Conservation (phyloP, 495 filamentous ascomycete species). For the Xylaria scruposa region DNA sequence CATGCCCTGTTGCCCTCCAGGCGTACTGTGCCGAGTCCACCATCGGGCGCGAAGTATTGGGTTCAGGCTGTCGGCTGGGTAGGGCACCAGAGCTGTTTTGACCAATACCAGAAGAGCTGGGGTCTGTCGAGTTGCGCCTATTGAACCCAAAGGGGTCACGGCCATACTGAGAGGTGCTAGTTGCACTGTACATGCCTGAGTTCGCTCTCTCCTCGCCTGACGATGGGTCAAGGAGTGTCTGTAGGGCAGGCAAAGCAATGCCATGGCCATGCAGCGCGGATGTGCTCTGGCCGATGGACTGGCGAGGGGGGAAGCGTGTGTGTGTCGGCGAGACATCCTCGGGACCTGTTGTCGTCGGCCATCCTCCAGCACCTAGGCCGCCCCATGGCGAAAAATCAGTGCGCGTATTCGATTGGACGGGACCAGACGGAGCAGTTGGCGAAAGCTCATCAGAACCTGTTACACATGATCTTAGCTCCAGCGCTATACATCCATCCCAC, state of each 20-base stretch:
- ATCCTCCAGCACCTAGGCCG: conserved; percentile 26
- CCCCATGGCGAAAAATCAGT: conserved; percentile 31
- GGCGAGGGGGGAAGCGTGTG: conserved; percentile 26
- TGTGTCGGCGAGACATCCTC: conserved; percentile 35
- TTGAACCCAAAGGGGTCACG: conserved; percentile 18
- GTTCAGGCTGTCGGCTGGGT: conserved; percentile 30
- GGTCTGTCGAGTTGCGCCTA: conserved; percentile 39
- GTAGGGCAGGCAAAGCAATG: not conserved
- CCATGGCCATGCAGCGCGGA: not conserved
- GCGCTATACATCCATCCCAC: not conserved
- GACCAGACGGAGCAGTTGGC: conserved; percentile 33
- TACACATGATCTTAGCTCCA: conserved; percentile 33
- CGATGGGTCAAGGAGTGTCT: not conserved
- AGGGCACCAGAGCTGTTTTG: conserved; percentile 31
- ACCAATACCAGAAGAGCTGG: conserved; percentile 23
- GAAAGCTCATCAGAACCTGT: conserved; percentile 48
- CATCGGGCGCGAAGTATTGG: conserved; percentile 8
- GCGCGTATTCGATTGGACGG: conserved; percentile 32
- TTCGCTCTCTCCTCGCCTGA: conserved; percentile 4
- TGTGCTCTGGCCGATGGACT: conserved; percentile 27
- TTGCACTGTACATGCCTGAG: not conserved
- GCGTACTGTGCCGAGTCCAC: not conserved
- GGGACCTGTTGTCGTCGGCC: conserved; percentile 24
- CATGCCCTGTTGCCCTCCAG: not conserved
- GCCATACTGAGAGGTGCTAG: not conserved